Evolutionary conservation across 2,329 filamentous ascomycete genomes (phyloP), one percentile per base, ranked within the genome.

Genomic region (Colletotrichum sp.): DNA sequence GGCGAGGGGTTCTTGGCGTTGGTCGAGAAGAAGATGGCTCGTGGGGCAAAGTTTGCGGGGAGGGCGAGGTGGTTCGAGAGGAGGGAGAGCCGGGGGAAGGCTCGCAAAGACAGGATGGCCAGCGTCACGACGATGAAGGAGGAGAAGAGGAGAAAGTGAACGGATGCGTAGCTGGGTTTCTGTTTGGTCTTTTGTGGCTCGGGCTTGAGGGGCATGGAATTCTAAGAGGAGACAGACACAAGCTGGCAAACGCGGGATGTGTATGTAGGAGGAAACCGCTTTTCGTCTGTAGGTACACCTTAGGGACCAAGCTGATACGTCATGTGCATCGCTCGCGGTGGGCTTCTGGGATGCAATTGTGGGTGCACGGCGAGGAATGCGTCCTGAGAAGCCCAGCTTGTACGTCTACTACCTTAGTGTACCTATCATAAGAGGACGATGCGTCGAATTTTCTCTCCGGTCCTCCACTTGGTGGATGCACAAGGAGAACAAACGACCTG

Each of bases 51-150:
- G 60, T 15, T 63, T 5, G 64, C 66, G 32, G 74, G 59, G 49
- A 60, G 28, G 36, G 60, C 57, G 65, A 71, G 44, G 64, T 77
- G 74, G 57, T 60, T 69, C 57, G 71, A 71, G 52, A 83, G 66
- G 78, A 80, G 76, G 78, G 81, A 76, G 65, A 78, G 71, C 71
- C 78, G 77, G 36, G 77, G 78, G 26, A 79, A 69, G 60, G 78
- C 78, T 78, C 79, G 62, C 36, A 76, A 55, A 26, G 76, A 68
- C 28, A 80, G 66, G 57, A 73, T 72, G 52, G 77, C 77, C 78
- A 79, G 75, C 52, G 76, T 79, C 71, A 71, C 75, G 39, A 71
- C 64, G 24, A 77, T 44, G 44, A 79, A 6, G 39, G 78, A 65
- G 10, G 69, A 71, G 66, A 77, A 52, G 28, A 79, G 52, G 66